Conservation (phyloP, 169 alveolate species). For the Plasmodium malariae region DNA sequence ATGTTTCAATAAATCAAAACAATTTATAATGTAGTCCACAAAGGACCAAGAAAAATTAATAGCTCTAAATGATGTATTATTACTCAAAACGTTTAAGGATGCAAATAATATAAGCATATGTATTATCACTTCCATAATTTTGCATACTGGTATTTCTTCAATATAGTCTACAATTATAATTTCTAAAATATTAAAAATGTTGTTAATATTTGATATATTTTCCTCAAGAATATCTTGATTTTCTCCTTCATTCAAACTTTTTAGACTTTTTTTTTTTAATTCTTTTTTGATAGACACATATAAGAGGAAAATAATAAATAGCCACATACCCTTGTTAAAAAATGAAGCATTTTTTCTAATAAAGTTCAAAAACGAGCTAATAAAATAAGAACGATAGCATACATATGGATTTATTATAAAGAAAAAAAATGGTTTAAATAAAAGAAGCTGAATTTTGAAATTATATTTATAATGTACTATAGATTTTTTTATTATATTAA, state of each 20-base stretch:
- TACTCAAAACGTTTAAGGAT: slow-evolving; percentile 45
- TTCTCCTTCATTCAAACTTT: not conserved
- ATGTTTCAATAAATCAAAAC: slow-evolving; percentile 28
- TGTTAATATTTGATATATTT: slow-evolving; percentile 57
- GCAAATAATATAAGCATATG: slow-evolving; percentile 72
- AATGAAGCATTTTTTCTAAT: slow-evolving; percentile 71
- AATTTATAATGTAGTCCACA: slow-evolving; percentile 58
- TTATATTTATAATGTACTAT: slow-evolving; percentile 38
- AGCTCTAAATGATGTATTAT: slow-evolving; percentile 67
- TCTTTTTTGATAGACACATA: slow-evolving; percentile 63
- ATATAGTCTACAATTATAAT: slow-evolving; percentile 70
- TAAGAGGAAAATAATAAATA: slow-evolving; percentile 61
- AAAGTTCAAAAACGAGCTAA: slow-evolving; percentile 47
- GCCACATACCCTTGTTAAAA: slow-evolving; percentile 59
- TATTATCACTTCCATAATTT: slow-evolving; percentile 67
- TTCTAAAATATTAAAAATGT: slow-evolving; percentile 64
- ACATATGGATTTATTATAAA: slow-evolving; percentile 65
- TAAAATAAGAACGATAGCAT: slow-evolving; percentile 52
- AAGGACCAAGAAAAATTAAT: slow-evolving; percentile 72
- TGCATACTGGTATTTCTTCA: slow-evolving; percentile 73
- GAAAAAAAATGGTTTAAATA: slow-evolving; percentile 71
- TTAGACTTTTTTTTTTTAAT: slow-evolving; percentile 45
- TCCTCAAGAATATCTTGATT: not conserved
- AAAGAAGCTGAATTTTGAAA: slow-evolving; percentile 49
- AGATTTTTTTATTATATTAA: slow-evolving; percentile 68